phyloP scores from a whole-genome alignment of 2,329 filamentous ascomycete genomes.

The Epichloe uncinata region DNA sequence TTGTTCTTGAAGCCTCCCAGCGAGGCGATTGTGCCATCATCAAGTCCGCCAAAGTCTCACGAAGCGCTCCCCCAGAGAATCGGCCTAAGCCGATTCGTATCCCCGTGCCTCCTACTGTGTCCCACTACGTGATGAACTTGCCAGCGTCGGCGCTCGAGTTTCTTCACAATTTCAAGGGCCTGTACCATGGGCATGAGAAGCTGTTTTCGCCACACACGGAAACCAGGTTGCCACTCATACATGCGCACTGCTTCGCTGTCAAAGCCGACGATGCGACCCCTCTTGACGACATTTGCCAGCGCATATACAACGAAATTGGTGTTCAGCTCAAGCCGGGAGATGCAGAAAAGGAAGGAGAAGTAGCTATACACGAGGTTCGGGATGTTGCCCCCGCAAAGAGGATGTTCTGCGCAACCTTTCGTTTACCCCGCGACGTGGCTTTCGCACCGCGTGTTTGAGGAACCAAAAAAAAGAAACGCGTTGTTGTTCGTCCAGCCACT shows the following conservation, averaged over 20 bases:
- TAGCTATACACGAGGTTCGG: conserved; percentile 56
- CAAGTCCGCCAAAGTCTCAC: conserved; percentile 25
- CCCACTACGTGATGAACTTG: conserved; percentile 98
- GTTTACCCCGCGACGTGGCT: conserved; percentile 69
- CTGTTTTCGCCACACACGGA: conserved; percentile 50
- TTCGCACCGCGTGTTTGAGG: conserved; percentile 39
- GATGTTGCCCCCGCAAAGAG: conserved; percentile 87
- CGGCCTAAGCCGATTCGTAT: conserved; percentile 26
- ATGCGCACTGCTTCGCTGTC: conserved; percentile 88
- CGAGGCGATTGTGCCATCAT: conserved; percentile 42
- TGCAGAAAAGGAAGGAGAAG: conserved; percentile 31
- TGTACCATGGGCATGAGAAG: conserved; percentile 59
- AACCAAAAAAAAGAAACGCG: not conserved
- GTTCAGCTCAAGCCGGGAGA: conserved; percentile 29
- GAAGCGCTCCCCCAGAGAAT: conserved; percentile 22
- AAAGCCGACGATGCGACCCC: conserved; percentile 64
- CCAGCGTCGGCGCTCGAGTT: conserved; percentile 84
- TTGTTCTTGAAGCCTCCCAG: conserved; percentile 37
- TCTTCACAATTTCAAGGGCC: conserved; percentile 49
- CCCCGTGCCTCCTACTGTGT: conserved; percentile 58
- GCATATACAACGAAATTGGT: conserved; percentile 28
- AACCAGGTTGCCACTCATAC: conserved; percentile 62
- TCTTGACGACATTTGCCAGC: conserved; percentile 33
- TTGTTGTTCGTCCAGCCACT: too few species aligned
- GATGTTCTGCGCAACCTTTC: conserved; percentile 94